A percentile compares a stretch with the other conserved stretches of the same genome.
phyloP scores from a whole-genome alignment of 495 filamentous ascomycete genomes.

The Hypoxylon fuscum region DNA sequence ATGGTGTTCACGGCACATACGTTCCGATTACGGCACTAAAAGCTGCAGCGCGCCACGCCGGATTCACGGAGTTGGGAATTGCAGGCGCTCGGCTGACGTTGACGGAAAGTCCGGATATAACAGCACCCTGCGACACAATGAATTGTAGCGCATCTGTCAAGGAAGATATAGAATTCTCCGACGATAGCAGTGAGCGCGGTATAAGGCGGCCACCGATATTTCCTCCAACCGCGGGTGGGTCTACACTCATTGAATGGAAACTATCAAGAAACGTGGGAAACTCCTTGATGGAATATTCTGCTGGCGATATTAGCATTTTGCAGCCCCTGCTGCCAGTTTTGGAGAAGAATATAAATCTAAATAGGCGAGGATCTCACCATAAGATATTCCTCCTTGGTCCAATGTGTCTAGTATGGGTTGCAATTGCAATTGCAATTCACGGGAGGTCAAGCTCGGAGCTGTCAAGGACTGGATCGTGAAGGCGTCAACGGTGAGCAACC shows the following conservation, averaged over 20 bases:
- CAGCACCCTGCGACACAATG: neutral
- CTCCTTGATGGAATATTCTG: neutral
- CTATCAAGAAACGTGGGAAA: neutral
- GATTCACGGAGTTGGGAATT: slow-evolving; percentile 19
- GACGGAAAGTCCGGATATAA: neutral
- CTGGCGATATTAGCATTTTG: no score
- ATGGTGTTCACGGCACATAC: no score
- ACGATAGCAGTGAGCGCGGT: neutral
- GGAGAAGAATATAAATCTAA: no score
- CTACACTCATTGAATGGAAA: neutral
- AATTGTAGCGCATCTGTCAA: neutral
- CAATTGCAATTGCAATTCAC: neutral
- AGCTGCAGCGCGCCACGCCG: slow-evolving; percentile 37
- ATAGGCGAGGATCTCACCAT: neutral
- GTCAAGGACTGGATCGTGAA: neutral
- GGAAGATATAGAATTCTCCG: neutral
- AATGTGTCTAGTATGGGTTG: neutral
- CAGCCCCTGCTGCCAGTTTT: no score
- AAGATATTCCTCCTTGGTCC: neutral
- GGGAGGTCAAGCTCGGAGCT: neutral
- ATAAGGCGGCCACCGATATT: neutral
- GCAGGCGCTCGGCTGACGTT: neutral
- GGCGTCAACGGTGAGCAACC: neutral
- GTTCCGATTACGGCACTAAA: neutral
- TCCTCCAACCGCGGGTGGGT: slow-evolving; percentile 20